These are phyloP conservation scores for Talaromyces sp. DNA, from an alignment of 2,329 filamentous ascomycete species.

Conservation along the genomic window DNA sequence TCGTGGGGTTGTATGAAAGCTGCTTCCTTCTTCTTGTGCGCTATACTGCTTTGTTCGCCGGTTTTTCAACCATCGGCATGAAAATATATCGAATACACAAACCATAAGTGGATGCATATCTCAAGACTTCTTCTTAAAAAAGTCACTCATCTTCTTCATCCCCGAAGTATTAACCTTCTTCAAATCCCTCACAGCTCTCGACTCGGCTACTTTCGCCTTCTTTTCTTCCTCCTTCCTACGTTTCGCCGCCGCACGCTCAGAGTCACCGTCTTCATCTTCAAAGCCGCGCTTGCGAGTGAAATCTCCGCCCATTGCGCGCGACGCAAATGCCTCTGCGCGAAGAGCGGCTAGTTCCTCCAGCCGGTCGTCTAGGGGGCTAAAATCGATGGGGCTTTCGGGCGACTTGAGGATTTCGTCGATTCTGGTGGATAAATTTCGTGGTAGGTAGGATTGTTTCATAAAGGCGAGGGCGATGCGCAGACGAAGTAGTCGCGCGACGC, in stretches of 20 bases:
- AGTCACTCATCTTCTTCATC: slow-evolving; percentile 96
- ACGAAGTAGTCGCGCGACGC: slow-evolving; percentile 44
- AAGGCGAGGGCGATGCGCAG: slow-evolving; percentile 50
- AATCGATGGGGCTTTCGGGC: slow-evolving; percentile 55
- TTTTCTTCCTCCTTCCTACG: slow-evolving; percentile 82
- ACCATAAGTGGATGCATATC: neutral
- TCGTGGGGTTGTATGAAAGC: neutral
- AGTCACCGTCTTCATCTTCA: slow-evolving; percentile 40
- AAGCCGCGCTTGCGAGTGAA: slow-evolving; percentile 42
- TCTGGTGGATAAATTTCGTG: slow-evolving; percentile 34
- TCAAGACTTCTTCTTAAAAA: slow-evolving; percentile 60
- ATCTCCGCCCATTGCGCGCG: slow-evolving; percentile 54
- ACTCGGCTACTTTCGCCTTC: slow-evolving; percentile 72
- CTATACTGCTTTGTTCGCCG: neutral
- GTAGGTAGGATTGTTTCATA: slow-evolving; percentile 50
- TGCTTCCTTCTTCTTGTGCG: neutral
- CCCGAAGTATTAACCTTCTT: slow-evolving; percentile 87
- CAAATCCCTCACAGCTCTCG: slow-evolving; percentile 71
- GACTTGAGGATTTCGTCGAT: slow-evolving; percentile 40
- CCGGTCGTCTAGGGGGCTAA: slow-evolving; percentile 67
- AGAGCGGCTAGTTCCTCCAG: slow-evolving; percentile 63
- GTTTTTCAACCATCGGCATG: neutral
- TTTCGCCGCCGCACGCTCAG: slow-evolving; percentile 71
- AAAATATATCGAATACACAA: neutral
- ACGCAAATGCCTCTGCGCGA: slow-evolving; percentile 66